Percentiles rank a stretch among this genome's conserved stretches.
Conservation (phyloP, 2,329 filamentous ascomycete species). For the Hypoxylon sp. region DNA sequence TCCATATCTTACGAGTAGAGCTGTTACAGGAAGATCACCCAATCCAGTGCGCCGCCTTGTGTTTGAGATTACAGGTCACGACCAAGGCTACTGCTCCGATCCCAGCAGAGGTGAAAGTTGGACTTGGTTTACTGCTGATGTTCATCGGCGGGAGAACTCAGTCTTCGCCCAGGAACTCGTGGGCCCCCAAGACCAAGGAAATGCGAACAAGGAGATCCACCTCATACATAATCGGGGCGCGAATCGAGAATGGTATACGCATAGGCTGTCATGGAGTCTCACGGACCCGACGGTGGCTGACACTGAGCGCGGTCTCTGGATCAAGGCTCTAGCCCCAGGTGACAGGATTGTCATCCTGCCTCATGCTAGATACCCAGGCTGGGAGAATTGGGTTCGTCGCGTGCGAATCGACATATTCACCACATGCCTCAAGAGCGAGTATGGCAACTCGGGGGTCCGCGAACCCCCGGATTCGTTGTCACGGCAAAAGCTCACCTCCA, state of each 20-base stretch:
- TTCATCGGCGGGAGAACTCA: conserved; percentile 34
- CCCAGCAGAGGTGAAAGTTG: conserved; percentile 28
- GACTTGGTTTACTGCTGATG: conserved; percentile 41
- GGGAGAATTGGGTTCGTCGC: conserved; percentile 36
- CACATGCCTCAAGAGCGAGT: conserved; percentile 26
- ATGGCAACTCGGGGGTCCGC: not conserved
- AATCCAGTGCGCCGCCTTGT: conserved; percentile 33
- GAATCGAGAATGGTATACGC: conserved; percentile 30
- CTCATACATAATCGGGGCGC: conserved; percentile 33
- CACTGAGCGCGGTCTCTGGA: conserved; percentile 28
- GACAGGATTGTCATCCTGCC: conserved; percentile 34
- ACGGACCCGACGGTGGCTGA: conserved; percentile 17
- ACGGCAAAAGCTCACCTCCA: not conserved
- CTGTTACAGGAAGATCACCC: conserved; percentile 15
- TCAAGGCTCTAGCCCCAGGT: conserved; percentile 24
- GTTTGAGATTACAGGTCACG: conserved; percentile 36
- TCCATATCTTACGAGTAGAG: conserved; percentile 28
- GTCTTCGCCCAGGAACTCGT: conserved; percentile 20
- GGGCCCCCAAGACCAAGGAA: conserved; percentile 25
- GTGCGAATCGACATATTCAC: conserved; percentile 38
- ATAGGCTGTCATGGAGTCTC: conserved; percentile 33
- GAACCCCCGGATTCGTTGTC: not conserved
- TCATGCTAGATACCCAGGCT: conserved; percentile 32
- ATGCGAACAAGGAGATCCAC: conserved; percentile 34
- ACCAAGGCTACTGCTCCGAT: conserved; percentile 39